Evolutionary conservation across 2,329 filamentous ascomycete species (phyloP), one percentile per base, ranked within the genome.

Genomic region (Aspergillus sp.): DNA sequence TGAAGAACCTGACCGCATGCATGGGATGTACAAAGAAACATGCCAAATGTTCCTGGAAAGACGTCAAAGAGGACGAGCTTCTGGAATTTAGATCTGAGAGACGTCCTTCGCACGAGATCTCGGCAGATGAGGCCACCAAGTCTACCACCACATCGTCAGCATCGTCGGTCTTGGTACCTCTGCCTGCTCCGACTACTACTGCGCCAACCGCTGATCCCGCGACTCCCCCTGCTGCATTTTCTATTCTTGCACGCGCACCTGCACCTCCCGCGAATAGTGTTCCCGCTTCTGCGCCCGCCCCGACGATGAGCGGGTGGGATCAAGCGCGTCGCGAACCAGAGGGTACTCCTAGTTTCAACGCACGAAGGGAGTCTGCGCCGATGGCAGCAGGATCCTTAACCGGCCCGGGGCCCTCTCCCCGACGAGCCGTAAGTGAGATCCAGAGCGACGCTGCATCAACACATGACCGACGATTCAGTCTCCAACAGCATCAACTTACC

Each of bases 11-110:
- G 35, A 94, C 88, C 0, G 87, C 88, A 6, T 94, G 89, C 60
- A 81, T 85, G 65, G 88, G 87, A 26, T 94, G 88, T 65, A 94
- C 88, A 0, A 90, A 87, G 64, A 94, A 94, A 63, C 88, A 94
- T 62, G 87, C 87, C 19, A 90, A 89, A 58, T 94, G 88, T 64
- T 83, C 82, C 9, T 94, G 88, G 88, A 86, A 83, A 55, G 81
- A 85, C 40, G 80, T 93, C n/a, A 82, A 80, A 10, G 81, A 87
- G 30, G 83, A 85, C 3, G 89, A 94, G 57, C 53, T 80, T 7
- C 62, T 59, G 10, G 60, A 64, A 19, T 46, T 49, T 27, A 65
- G 54, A 43, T 46, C 45, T 29, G 49, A 50, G 26, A 54, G 42
- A 35, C 50, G 29, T 44, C 45, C 43, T 28, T 8, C 9, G 5